Conservation (phyloP, 129 eudicot species). For the Pseudognaphalium luteoalbum region DNA sequence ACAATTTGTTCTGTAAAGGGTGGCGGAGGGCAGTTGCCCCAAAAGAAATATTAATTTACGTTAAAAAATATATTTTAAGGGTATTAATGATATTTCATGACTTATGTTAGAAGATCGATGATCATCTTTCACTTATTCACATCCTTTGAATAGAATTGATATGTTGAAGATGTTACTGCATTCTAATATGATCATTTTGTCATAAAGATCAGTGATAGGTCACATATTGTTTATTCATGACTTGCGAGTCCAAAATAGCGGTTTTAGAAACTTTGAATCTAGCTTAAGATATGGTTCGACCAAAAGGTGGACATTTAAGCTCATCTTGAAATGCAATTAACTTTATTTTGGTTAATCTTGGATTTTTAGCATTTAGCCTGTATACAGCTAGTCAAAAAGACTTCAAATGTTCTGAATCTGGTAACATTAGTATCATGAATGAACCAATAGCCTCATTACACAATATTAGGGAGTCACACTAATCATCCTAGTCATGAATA, state of each 20-base stretch:
- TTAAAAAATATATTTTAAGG: too few species aligned
- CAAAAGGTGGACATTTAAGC: not conserved
- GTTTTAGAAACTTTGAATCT: not conserved
- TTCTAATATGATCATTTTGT: not conserved
- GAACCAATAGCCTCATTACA: too few species aligned
- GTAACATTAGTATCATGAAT: too few species aligned
- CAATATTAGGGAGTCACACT: too few species aligned
- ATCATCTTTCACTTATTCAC: not conserved
- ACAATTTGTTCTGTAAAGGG: not conserved
- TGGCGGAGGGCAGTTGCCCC: too few species aligned
- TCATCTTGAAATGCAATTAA: not conserved
- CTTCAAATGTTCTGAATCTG: not conserved
- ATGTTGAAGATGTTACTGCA: not conserved
- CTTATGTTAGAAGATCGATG: not conserved
- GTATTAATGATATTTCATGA: too few species aligned
- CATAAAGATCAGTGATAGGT: not conserved
- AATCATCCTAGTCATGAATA: too few species aligned
- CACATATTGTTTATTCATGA: too few species aligned
- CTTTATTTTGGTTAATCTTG: not conserved
- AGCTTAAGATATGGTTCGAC: not conserved
- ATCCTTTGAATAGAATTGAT: not conserved
- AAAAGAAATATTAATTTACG: too few species aligned
- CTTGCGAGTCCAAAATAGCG: not conserved
- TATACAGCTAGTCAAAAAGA: not conserved
- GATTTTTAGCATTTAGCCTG: not conserved